phyloP scores from a whole-genome alignment of 371 early-diverging fungal species.

The Apophysomyces elegans region DNA sequence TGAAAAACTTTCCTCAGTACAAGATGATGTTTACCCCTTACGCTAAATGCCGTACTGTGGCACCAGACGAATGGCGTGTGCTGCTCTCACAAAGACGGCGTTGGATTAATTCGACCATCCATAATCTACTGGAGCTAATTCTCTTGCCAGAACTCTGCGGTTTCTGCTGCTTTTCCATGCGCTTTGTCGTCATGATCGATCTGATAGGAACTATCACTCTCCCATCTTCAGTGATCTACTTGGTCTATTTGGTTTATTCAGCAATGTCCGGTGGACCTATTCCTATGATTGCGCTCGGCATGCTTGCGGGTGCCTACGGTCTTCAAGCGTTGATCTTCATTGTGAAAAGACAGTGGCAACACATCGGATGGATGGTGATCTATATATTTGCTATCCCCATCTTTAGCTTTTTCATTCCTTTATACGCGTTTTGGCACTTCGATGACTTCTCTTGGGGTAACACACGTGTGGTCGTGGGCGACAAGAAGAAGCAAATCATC shows the following conservation, averaged over 20 bases:
- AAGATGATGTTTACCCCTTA: slow-evolving; percentile 95
- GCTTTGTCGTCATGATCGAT: slow-evolving; percentile 96
- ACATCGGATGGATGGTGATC: slow-evolving; percentile 95
- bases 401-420: slow-evolving; percentile 95
- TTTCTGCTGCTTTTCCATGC: slow-evolving; percentile 98
- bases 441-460: slow-evolving; percentile 99
- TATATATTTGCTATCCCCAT: slow-evolving; percentile 94
- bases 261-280: slow-evolving; percentile 60
- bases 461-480: slow-evolving; percentile 88
- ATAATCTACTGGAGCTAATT: slow-evolving; percentile 94
- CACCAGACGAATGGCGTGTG: slow-evolving; percentile 89
- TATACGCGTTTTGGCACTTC: slow-evolving; percentile 99
- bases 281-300: slow-evolving; percentile 72
- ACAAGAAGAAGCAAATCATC: slow-evolving; percentile 50
- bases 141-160: slow-evolving; percentile 94
- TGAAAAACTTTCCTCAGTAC: slow-evolving; percentile 92
- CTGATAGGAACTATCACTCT: slow-evolving; percentile 95
- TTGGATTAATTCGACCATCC: slow-evolving; percentile 99
- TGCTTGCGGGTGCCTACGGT: slow-evolving; percentile 82
- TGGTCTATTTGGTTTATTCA: slow-evolving; percentile 53
- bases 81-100: slow-evolving; percentile 95
- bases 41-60: slow-evolving; percentile 94
- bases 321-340: slow-evolving; percentile 92
- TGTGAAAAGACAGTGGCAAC: slow-evolving; percentile 83
- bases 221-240: slow-evolving; percentile 88